A percentile compares a stretch with the other conserved stretches of the same genome.
Conservation (phyloP, 202 grass and related monocot genomes). For the Carex arenaria region DNA sequence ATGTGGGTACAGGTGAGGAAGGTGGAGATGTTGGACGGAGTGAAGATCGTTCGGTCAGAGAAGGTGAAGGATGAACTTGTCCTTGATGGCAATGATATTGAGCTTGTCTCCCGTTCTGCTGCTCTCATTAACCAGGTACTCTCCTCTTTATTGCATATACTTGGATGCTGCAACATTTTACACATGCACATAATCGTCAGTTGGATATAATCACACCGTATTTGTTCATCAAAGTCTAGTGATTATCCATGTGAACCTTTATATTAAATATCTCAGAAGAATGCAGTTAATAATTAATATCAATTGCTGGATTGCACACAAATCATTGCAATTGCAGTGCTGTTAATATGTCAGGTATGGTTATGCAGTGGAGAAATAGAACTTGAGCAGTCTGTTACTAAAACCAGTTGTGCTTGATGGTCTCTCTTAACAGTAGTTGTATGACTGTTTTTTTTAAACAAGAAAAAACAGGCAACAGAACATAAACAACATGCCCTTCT, state of each 20-base stretch:
- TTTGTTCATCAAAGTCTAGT: not conserved
- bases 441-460: not conserved
- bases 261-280: not conserved
- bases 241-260: not conserved
- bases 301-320: not conserved
- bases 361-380: not conserved
- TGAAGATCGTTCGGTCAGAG: slow-evolving; percentile 54
- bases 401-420: not conserved
- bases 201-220: not conserved
- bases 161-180: not conserved
- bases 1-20: slow-evolving; percentile 47
- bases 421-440: not conserved
- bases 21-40: slow-evolving; percentile 63
- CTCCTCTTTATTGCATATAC: not conserved
- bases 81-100: slow-evolving; percentile 67
- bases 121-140: slow-evolving; percentile 63
- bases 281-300: not conserved
- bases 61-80: slow-evolving; percentile 75
- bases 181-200: not conserved
- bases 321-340: not conserved
- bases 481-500: not conserved
- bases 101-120: slow-evolving; percentile 55
- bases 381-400: not conserved
- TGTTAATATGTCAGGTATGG: not conserved
- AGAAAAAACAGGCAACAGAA: not conserved